phyloP scores from a whole-genome alignment of 345 rosid species.

The Ceriops zippeliana region DNA sequence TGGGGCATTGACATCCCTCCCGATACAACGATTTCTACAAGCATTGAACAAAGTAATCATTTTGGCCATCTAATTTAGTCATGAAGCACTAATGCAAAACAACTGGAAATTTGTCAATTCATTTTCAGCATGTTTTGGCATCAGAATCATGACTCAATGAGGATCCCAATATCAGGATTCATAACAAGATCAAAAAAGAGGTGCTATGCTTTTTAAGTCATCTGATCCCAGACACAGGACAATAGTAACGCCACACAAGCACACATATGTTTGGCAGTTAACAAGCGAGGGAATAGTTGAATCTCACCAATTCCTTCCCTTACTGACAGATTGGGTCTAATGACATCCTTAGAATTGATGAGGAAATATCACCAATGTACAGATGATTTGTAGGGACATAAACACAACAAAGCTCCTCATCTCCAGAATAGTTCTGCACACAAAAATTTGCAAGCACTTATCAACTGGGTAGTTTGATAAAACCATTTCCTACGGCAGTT shows the following conservation, averaged over 20 bases:
- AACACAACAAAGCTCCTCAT: constrained; percentile 92
- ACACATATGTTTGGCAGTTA: too few relatives aligned
- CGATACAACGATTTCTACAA: constrained; percentile 90
- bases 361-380: constrained; percentile 93
- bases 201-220: too few relatives aligned
- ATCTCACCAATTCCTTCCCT: constrained; percentile 95
- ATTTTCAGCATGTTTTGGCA: constrained; percentile 1
- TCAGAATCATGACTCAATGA: not conserved
- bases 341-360: constrained; percentile 70
- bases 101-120: not conserved
- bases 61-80: not conserved
- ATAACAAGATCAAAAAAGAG: not conserved
- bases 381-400: constrained; percentile 99
- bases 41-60: constrained; percentile 13
- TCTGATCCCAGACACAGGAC: not conserved
- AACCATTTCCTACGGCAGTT: too few relatives aligned
- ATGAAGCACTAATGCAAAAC: not conserved
- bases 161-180: not conserved
- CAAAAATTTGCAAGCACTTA: not conserved
- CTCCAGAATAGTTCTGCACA: constrained; percentile 77
- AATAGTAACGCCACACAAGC: too few relatives aligned
- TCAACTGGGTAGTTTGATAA: too few relatives aligned
- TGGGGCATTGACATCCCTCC: constrained; percentile 99
- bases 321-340: constrained; percentile 92
- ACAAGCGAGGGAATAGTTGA: not conserved